phyloP scores from a whole-genome alignment of 495 filamentous ascomycete species.

The Neurospora discreta region DNA sequence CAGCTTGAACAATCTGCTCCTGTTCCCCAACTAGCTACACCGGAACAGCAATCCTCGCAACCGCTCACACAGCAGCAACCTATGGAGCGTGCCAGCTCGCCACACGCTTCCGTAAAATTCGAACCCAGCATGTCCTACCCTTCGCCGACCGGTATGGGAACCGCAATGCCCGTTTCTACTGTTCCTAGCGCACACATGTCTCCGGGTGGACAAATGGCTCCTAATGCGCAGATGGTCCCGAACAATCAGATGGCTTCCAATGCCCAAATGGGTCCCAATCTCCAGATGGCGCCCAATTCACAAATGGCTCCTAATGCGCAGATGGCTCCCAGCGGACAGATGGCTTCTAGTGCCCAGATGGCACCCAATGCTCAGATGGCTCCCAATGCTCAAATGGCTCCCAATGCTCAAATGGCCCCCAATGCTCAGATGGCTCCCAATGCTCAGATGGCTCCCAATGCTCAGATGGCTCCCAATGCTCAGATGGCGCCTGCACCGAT shows the following conservation, averaged over 20 bases:
- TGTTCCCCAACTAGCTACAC: slow-evolving; percentile 4
- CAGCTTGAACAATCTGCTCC: not conserved
- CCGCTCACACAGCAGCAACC: slow-evolving; percentile 14
- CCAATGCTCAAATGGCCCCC: slow-evolving; percentile 24
- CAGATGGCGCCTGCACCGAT: slow-evolving; percentile 35
- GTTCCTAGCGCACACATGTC: slow-evolving; percentile 46
- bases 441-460: not conserved
- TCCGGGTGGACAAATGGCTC: not conserved
- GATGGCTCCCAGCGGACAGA: not conserved
- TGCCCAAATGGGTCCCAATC: not conserved
- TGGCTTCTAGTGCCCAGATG: not conserved
- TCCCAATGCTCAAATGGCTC: not conserved
- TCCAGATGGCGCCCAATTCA: not conserved
- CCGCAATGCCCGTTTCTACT: slow-evolving; percentile 14
- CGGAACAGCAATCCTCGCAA: slow-evolving; percentile 14
- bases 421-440: slow-evolving; percentile 37
- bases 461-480: slow-evolving; percentile 32
- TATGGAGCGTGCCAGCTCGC: slow-evolving; percentile 57
- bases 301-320: not conserved
- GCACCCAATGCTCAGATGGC: slow-evolving; percentile 15
- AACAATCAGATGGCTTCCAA: not conserved
- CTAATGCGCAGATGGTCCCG: not conserved
- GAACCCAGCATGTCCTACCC: slow-evolving; percentile 21
- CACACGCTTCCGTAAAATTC: slow-evolving; percentile 54
- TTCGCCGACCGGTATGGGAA: slow-evolving; percentile 25